Evolutionary conservation across 192 early-diverging fungal genomes (phyloP).

Genomic region (Podila epicladia): DNA sequence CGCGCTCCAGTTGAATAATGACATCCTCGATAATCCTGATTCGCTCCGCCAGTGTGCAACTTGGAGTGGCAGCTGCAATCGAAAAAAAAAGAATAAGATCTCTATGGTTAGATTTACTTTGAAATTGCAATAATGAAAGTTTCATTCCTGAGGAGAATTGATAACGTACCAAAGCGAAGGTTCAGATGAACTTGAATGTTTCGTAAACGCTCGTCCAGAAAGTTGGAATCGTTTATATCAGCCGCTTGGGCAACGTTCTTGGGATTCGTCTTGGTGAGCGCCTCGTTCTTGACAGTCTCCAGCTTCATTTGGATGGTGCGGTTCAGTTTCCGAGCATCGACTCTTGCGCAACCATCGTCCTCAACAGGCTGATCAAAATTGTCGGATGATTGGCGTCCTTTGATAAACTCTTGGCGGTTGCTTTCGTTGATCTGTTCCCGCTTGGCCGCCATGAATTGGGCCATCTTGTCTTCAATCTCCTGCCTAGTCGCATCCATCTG

Average conservation of each 20-base stretch:
- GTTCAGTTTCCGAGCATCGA: constrained; percentile 76
- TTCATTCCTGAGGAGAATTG: no score
- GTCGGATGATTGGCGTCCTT: constrained; percentile 22
- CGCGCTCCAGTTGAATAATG: constrained; percentile 77
- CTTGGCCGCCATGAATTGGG: constrained; percentile 60
- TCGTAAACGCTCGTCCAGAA: constrained; percentile 68
- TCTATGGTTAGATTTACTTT: no score
- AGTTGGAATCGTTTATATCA: constrained; percentile 44
- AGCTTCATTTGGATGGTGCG: constrained; percentile 83
- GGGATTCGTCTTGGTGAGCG: constrained; percentile 43
- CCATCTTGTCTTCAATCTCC: constrained; percentile 62
- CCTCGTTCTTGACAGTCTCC: constrained; percentile 73
- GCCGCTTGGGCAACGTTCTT: constrained; percentile 23
- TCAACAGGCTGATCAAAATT: constrained; percentile 7
- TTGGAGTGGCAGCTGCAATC: constrained; percentile 45
- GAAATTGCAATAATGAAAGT: no score
- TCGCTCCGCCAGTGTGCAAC: constrained; percentile 58
- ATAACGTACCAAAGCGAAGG: constrained; percentile 65
- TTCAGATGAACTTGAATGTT: constrained; percentile 82
- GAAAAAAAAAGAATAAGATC: no score
- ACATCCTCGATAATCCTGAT: constrained; percentile 81
- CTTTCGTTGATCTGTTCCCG: constrained; percentile 67
- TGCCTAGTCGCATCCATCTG: constrained; percentile 53
- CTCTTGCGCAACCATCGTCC: constrained; percentile 69
- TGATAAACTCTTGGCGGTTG: constrained; percentile 72